Percentiles rank a stretch among this genome's conserved stretches.
Evolutionary conservation across 768 basidiomycete species (phyloP).

Genomic region (Russula ochroleuca): DNA sequence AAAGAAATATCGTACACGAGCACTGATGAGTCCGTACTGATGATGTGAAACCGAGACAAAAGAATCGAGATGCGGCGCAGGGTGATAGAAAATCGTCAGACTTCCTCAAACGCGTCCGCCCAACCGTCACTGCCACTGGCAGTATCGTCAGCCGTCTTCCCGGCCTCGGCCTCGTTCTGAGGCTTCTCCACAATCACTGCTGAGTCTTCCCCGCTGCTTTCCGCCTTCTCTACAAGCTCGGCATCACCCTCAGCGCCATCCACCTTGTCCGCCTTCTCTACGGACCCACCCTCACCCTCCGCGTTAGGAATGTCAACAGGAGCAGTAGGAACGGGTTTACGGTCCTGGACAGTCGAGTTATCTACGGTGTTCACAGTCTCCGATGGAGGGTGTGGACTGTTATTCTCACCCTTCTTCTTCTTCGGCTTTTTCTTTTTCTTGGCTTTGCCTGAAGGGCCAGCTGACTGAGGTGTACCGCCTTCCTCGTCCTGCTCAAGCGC

Average conservation of each 20-base stretch:
- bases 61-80: slow-evolving; percentile 4
- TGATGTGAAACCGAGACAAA: background rate
- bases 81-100: slow-evolving; percentile 8
- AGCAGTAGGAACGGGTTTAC: slow-evolving; percentile 1
- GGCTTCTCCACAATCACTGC: background rate
- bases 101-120: background rate
- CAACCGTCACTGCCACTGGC: slow-evolving; percentile 6
- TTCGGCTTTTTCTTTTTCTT: background rate
- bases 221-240: slow-evolving; percentile 14
- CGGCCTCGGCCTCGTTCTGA: background rate
- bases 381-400: slow-evolving; percentile 8
- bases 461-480: background rate
- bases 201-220: slow-evolving; percentile 11
- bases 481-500: slow-evolving; percentile 1
- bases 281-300: slow-evolving; percentile 13
- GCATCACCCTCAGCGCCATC: slow-evolving; percentile 13
- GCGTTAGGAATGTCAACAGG: slow-evolving; percentile 11
- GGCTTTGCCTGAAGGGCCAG: background rate
- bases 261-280: no score
- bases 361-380: slow-evolving; percentile 6
- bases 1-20: slow-evolving; percentile 4
- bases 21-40: background rate
- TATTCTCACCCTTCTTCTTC: slow-evolving; percentile 24
- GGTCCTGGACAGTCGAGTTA: slow-evolving; percentile 16
- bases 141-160: background rate